Conservation (phyloP, 805 yeast species). For the Lachancea nothofagi region DNA sequence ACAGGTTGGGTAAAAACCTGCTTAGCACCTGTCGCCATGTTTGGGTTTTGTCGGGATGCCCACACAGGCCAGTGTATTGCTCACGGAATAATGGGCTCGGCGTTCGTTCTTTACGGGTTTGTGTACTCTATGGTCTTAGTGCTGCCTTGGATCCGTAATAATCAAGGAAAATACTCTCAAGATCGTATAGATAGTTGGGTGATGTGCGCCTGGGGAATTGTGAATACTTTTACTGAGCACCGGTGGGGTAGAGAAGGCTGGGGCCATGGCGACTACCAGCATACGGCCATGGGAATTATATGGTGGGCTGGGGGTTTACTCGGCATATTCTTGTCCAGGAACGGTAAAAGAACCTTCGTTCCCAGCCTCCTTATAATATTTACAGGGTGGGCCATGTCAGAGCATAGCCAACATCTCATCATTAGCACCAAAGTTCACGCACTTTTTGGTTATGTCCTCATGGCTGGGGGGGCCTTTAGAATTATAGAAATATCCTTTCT, state of each 20-base stretch:
- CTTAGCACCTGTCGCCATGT: slow-evolving; percentile 74
- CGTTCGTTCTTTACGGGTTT: slow-evolving; percentile 77
- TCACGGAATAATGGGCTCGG: slow-evolving; percentile 94
- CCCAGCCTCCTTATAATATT: slow-evolving; percentile 79
- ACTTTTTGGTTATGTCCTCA: slow-evolving; percentile 76
- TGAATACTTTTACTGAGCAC: slow-evolving; percentile 94
- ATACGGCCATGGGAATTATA: slow-evolving; percentile 91
- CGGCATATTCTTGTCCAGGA: slow-evolving; percentile 71
- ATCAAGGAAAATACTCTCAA: slow-evolving; percentile 53
- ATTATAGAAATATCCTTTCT: slow-evolving; percentile 76
- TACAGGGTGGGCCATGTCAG: slow-evolving; percentile 94
- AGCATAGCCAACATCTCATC: slow-evolving; percentile 69
- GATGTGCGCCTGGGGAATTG: slow-evolving; percentile 86
- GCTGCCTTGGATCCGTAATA: slow-evolving; percentile 66
- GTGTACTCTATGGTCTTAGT: slow-evolving; percentile 59
- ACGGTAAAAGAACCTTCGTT: slow-evolving; percentile 61
- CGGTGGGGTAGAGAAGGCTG: slow-evolving; percentile 87
- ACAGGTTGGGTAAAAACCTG: slow-evolving; percentile 77
- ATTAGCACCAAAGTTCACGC: slow-evolving; percentile 85
- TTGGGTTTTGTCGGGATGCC: slow-evolving; percentile 78
- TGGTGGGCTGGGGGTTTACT: slow-evolving; percentile 95
- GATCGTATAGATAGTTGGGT: slow-evolving; percentile 79
- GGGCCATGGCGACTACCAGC: slow-evolving; percentile 92
- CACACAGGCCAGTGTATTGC: slow-evolving; percentile 95
- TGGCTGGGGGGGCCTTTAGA: slow-evolving; percentile 71